Percentiles rank a stretch among this genome's conserved stretches.
Evolutionary conservation across 2,329 filamentous ascomycete genomes (phyloP).

Genomic region (Thelonectria olida): DNA sequence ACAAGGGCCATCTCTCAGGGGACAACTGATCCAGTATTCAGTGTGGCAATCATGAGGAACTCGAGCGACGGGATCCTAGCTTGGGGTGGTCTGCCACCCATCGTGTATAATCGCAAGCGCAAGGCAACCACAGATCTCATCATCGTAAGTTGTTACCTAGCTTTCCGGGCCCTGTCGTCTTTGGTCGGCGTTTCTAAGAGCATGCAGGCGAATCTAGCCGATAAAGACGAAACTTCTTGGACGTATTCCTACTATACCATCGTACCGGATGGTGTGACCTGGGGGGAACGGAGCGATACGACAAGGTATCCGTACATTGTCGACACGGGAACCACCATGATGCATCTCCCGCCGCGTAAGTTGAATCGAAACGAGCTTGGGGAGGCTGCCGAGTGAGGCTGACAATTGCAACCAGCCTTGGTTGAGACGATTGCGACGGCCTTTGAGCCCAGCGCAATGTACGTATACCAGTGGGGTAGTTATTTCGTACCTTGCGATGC

Average conservation of each 20-base stretch:
- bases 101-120: conserved; percentile 41
- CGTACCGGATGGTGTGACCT: conserved; percentile 58
- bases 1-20: conserved; percentile 59
- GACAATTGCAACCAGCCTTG: conserved; percentile 45
- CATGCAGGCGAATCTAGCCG: conserved; percentile 54
- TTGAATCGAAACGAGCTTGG: neutral
- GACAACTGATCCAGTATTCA: conserved; percentile 55
- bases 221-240: conserved; percentile 50
- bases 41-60: conserved; percentile 58
- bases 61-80: conserved; percentile 55
- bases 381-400: neutral
- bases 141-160: conserved; percentile 48
- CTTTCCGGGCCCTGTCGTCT: neutral
- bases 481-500: conserved; percentile 62
- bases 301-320: conserved; percentile 60
- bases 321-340: conserved; percentile 62
- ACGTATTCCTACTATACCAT: conserved; percentile 64
- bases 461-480: conserved; percentile 55
- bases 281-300: conserved; percentile 51
- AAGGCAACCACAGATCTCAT: conserved; percentile 53
- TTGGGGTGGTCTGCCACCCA: conserved; percentile 57
- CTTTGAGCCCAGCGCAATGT: conserved; percentile 58
- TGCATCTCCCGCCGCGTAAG: conserved; percentile 59
- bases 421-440: conserved; percentile 57
- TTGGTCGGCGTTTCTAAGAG: conserved; percentile 2